phyloP scores from a whole-genome alignment of 306 rosid genomes.

The Sicyos baderoa region DNA sequence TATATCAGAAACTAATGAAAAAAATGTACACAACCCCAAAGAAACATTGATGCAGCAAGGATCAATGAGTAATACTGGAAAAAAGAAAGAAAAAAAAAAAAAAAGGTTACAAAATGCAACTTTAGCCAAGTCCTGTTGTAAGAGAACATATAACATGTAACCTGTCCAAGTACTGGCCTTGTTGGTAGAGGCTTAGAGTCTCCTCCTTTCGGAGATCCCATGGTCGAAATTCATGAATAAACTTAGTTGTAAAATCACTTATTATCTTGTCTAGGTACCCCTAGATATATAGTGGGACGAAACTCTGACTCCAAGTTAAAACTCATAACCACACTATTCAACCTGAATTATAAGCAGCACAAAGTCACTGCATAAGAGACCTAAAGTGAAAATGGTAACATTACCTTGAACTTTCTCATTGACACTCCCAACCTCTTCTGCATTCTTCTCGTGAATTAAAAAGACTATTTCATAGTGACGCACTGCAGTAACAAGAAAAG shows the following conservation, averaged over 20 bases:
- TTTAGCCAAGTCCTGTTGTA: no score
- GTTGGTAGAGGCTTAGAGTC: no score
- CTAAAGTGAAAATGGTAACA: constrained; percentile 9
- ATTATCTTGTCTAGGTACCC: no score
- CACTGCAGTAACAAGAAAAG: constrained; percentile 40
- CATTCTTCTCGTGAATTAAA: constrained; percentile 74
- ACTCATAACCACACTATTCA: not conserved
- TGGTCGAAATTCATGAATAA: no score
- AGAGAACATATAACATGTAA: no score
- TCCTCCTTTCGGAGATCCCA: no score
- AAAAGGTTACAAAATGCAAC: not conserved
- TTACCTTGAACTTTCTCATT: constrained; percentile 71
- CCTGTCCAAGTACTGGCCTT: not conserved
- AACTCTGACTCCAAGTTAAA: not conserved
- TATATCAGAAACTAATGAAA: constrained; percentile 18
- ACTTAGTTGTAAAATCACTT: no score
- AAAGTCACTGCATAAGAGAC: not conserved
- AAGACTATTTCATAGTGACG: constrained; percentile 88
- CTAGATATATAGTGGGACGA: no score
- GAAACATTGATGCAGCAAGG: not conserved
- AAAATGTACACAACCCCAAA: not conserved
- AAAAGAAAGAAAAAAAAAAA: no score
- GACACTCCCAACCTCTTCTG: constrained; percentile 62
- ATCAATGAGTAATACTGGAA: not conserved
- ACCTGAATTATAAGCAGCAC: not conserved